Evolutionary conservation across 805 yeast genomes (phyloP), one percentile per base, ranked within the genome.

Genomic region (Metschnikowia gelsemii): DNA sequence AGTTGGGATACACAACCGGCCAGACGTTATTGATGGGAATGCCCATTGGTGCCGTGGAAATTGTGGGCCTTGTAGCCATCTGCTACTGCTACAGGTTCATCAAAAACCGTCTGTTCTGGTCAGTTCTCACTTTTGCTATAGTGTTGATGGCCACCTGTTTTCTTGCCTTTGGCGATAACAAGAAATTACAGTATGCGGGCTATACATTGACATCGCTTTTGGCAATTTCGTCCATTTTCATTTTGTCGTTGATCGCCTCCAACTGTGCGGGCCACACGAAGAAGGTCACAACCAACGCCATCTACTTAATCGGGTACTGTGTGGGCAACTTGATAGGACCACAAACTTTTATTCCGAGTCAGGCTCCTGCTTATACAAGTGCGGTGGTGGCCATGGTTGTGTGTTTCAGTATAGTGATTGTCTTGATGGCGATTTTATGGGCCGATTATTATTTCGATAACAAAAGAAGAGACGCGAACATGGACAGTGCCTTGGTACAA

Each of bases 211-310:
- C 53, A 36, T 35, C 62, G 12, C 59, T 70, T 18, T 55, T 61
- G 20, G 72, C 66, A 9, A 58, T 68, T 4, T 56, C 57, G 6
- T 52, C 58, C 30, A 57, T 64, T 31, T 62, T 62, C 45, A 44
- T 63, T 21, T 47, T 65, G 32, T 62, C 73, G 1, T 46, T 61
- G 38, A 56, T 74, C 22, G 66, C 79, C 20, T 62, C 77, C 5
- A 78, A 78, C 50, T 66, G 70, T 34, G 76, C 77, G 5, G 85
- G 85, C 7, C 74, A 72, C 52, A 78, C 84, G 8, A 80, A 79
- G 62, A 78, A 77, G 55, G 58, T 67, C 34, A 64, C 74, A 2
- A 70, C 65, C 2, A 75, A 68, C 52, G 73, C 78, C 2, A 48
- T 73, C 22, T 58, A 63, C 43, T 63, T 79, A 29, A 54, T 78